Percentiles rank a stretch among this genome's conserved stretches.
These are phyloP conservation scores for Ceratocystis diversiconidia DNA, from an alignment of 2,329 filamentous ascomycete species.

Conservation along the genomic window DNA sequence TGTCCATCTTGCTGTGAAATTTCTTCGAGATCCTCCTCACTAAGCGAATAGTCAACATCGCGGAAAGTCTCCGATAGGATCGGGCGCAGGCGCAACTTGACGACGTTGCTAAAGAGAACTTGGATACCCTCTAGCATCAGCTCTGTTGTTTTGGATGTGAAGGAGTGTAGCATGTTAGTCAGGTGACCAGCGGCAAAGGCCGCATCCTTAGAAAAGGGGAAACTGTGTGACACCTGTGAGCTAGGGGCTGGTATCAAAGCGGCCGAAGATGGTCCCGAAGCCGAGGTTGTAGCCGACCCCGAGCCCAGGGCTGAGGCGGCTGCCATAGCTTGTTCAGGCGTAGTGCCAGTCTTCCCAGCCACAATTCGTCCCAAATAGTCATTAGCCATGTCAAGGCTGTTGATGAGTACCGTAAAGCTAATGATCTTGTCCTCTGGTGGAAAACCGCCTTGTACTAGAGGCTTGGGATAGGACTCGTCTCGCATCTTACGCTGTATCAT, in stretches of 20 bases:
- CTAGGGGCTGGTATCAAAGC: conserved; percentile 22
- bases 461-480: conserved; percentile 81
- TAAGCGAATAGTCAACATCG: conserved; percentile 71
- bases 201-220: conserved; percentile 68
- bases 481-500: conserved; percentile 98
- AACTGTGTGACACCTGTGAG: conserved; percentile 45
- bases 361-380: conserved; percentile 87
- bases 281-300: neutral
- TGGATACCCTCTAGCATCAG: conserved; percentile 71
- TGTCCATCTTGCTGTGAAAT: conserved; percentile 33
- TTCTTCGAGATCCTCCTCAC: conserved; percentile 46
- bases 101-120: conserved; percentile 74
- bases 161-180: conserved; percentile 53
- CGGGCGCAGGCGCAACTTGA: conserved; percentile 71
- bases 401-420: conserved; percentile 81
- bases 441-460: conserved; percentile 60
- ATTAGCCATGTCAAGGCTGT: conserved; percentile 83
- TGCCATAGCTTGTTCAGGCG: conserved; percentile 25
- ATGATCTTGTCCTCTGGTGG: conserved; percentile 83
- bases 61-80: conserved; percentile 81
- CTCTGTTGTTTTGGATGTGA: conserved; percentile 65
- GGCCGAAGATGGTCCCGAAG: neutral
- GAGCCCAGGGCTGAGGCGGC: neutral
- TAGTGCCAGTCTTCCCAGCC: conserved; percentile 43
- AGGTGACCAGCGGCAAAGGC: conserved; percentile 54